phyloP scores from a whole-genome alignment of 2,329 filamentous ascomycete genomes.

The Aurifilum marmelostoma region DNA sequence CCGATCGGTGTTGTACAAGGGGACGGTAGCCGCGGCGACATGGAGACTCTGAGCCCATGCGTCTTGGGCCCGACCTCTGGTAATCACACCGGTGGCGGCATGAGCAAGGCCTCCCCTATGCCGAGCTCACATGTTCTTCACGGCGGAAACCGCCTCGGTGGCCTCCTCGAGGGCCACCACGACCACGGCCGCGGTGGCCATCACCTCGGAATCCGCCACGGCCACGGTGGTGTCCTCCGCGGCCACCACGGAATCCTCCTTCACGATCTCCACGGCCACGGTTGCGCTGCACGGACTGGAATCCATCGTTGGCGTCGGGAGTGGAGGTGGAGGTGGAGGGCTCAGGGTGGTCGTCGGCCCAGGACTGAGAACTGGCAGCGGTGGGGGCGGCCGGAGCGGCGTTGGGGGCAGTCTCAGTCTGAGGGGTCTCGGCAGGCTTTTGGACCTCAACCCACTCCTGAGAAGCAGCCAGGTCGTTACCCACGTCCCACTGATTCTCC shows the following conservation, averaged over 20 bases:
- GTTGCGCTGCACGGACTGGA: slow-evolving; percentile 71
- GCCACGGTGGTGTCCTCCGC: slow-evolving; percentile 52
- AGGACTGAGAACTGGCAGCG: slow-evolving; percentile 64
- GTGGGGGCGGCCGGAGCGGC: slow-evolving; percentile 62
- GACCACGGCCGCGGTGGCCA: slow-evolving; percentile 39
- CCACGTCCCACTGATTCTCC: slow-evolving; percentile 67
- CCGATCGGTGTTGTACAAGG: slow-evolving; percentile 22
- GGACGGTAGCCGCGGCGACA: slow-evolving; percentile 1
- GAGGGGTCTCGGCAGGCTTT: slow-evolving; percentile 71
- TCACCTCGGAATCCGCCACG: slow-evolving; percentile 56
- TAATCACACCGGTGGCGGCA: slow-evolving; percentile 11
- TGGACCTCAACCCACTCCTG: slow-evolving; percentile 75
- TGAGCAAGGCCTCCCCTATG: slow-evolving; percentile 19
- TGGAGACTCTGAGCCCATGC: slow-evolving; percentile 1
- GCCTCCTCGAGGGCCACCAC: slow-evolving; percentile 41
- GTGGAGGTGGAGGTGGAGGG: slow-evolving; percentile 39
- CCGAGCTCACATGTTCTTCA: slow-evolving; percentile 35
- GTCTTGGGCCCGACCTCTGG: slow-evolving; percentile 9
- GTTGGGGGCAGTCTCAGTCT: slow-evolving; percentile 69
- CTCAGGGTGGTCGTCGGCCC: slow-evolving; percentile 80
- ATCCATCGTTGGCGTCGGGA: slow-evolving; percentile 63
- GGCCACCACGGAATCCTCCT: slow-evolving; percentile 48
- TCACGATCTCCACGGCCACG: slow-evolving; percentile 59
- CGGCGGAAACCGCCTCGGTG: slow-evolving; percentile 39
- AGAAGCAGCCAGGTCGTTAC: slow-evolving; percentile 49